Percentiles rank a stretch among this genome's conserved stretches.
These are phyloP conservation scores for Tetrahymena elliotti DNA, from an alignment of 73 alveolate genomes.

Conservation along the genomic window DNA sequence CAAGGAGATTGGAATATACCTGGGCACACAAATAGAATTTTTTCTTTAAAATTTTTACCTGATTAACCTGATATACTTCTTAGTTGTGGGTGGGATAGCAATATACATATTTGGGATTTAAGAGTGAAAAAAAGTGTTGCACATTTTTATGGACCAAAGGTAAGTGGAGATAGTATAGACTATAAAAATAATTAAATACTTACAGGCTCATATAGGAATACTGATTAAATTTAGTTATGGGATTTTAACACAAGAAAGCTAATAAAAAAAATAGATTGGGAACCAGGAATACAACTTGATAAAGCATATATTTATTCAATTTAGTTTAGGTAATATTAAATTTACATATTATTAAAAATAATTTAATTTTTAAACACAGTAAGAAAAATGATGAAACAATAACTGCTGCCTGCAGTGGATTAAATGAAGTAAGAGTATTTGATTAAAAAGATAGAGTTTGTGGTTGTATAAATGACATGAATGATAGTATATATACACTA, in stretches of 20 bases:
- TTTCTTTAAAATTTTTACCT: conserved; percentile 75
- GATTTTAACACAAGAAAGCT: conserved; percentile 48
- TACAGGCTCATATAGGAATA: conserved; percentile 61
- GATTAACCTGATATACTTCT: conserved; percentile 65
- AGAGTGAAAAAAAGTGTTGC: conserved; percentile 75
- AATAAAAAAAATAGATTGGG: conserved; percentile 53
- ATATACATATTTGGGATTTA: conserved; percentile 80
- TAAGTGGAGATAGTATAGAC: conserved; percentile 93
- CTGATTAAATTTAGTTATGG: conserved; percentile 62
- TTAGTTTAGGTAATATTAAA: background rate
- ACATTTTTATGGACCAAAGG: conserved; percentile 85
- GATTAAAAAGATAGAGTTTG: conserved; percentile 7
- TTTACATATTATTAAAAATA: conserved; percentile 1
- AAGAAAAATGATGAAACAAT: conserved; percentile 25
- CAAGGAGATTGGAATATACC: conserved; percentile 67
- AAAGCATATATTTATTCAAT: background rate
- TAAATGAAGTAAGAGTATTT: conserved; percentile 38
- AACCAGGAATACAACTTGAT: conserved; percentile 21
- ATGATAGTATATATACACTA: conserved; percentile 48
- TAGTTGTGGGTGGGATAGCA: conserved; percentile 97
- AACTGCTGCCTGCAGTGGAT: conserved; percentile 46
- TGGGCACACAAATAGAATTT: conserved; percentile 91
- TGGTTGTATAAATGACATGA: conserved; percentile 8
- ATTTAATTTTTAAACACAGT: background rate
- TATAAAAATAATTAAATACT: conserved; percentile 13